A percentile compares a stretch with the other conserved stretches of the same genome.
phyloP scores from a whole-genome alignment of 805 yeast species.

The Schwanniomyces pseudopolymorphus region DNA sequence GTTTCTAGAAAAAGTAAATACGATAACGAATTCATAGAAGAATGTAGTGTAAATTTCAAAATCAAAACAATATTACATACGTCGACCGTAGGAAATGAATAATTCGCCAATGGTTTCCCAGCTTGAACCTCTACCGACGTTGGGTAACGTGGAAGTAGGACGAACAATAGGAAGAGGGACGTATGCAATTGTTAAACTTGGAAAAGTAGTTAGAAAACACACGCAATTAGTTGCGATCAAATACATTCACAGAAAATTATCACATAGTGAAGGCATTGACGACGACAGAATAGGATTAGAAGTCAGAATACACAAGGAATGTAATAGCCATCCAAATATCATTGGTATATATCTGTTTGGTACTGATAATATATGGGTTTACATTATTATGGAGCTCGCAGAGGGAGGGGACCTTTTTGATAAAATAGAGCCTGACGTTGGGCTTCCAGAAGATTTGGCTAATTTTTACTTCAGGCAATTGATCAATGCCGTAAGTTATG shows the following conservation, averaged over 20 bases:
- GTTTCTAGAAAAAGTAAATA: conserved; percentile 10
- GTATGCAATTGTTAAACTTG: conserved; percentile 5
- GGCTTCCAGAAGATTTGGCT: conserved; percentile 67
- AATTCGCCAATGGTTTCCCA: conserved; percentile 4
- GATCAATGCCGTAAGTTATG: conserved; percentile 60
- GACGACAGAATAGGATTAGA: conserved; percentile 5
- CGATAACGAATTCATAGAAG: background rate
- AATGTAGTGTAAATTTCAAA: background rate
- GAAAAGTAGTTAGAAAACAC: conserved; percentile 1
- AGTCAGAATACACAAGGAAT: conserved; percentile 49
- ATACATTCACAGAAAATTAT: conserved; percentile 5
- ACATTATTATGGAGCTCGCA: conserved; percentile 68
- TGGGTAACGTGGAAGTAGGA: conserved; percentile 10
- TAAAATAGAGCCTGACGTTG: conserved; percentile 63
- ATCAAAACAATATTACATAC: background rate
- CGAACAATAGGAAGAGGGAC: conserved; percentile 6
- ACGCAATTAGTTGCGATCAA: conserved; percentile 5
- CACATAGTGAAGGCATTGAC: conserved; percentile 3
- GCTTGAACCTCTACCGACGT: conserved; percentile 1
- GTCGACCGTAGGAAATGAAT: background rate
- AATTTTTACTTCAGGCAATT: conserved; percentile 60
- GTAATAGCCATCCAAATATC: conserved; percentile 59
- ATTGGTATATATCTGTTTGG: conserved; percentile 63
- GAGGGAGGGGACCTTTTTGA: conserved; percentile 73
- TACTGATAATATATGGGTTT: conserved; percentile 61